Percentiles rank a stretch among this genome's conserved stretches.
Evolutionary conservation across 257 asterid genomes (phyloP).

Genomic region (Solanum acaule): DNA sequence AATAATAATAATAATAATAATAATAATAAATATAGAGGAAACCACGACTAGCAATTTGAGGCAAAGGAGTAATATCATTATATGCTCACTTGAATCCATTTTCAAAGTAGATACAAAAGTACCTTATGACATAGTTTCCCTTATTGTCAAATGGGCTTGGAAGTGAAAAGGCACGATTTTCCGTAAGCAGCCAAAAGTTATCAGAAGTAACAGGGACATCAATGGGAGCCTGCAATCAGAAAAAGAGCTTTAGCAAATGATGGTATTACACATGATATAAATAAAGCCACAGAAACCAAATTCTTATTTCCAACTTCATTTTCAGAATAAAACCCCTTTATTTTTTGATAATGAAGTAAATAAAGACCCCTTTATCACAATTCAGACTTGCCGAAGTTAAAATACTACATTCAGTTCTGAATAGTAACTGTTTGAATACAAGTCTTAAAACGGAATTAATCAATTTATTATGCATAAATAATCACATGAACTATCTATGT

Average conservation of each 20-base stretch:
- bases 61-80: not conserved
- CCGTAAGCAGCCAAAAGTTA: conserved; percentile 77
- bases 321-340: not conserved
- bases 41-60: not conserved
- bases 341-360: not conserved
- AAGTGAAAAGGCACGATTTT: conserved; percentile 54
- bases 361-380: not conserved
- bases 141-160: conserved; percentile 83
- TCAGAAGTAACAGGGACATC: conserved; percentile 87
- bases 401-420: not conserved
- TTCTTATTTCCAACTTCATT: not conserved
- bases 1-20: not conserved
- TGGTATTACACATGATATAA: not conserved
- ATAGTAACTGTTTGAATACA: not conserved
- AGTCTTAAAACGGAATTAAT: not conserved
- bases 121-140: conserved; percentile 96
- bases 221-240: conserved; percentile 70
- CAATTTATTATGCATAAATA: not conserved
- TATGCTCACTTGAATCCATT: not conserved
- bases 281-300: not conserved
- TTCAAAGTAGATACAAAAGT: not conserved
- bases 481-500: not conserved
- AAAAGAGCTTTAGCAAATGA: not conserved
- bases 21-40: not conserved
- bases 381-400: not conserved